phyloP scores from a whole-genome alignment of 768 basidiomycete species.

The Plicaturopsis crispa region DNA sequence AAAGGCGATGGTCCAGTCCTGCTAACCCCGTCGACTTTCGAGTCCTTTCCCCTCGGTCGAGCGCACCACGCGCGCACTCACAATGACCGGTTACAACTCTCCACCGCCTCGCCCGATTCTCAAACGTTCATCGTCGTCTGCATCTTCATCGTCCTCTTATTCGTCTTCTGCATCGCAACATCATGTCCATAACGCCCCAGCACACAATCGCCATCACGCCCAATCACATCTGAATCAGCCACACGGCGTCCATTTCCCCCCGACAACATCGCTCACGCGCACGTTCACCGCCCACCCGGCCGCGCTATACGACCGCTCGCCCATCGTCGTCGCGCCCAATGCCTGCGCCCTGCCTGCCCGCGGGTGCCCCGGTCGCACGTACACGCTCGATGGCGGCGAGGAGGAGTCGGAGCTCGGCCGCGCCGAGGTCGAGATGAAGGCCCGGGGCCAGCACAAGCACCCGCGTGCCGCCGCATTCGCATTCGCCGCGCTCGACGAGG shows the following conservation, averaged over 20 bases:
- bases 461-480: too few relatives aligned
- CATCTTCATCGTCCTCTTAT: slow-evolving; percentile 11
- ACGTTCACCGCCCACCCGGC: slow-evolving; percentile 35
- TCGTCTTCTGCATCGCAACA: slow-evolving; percentile 17
- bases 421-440: too few relatives aligned
- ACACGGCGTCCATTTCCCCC: slow-evolving; percentile 45
- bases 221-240: slow-evolving; percentile 41
- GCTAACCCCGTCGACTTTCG: too few relatives aligned
- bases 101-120: slow-evolving; percentile 54
- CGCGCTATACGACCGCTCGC: slow-evolving; percentile 66
- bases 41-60: too few relatives aligned
- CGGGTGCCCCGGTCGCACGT: slow-evolving; percentile 69
- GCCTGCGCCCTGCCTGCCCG: slow-evolving; percentile 71
- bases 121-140: slow-evolving; percentile 33
- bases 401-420: too few relatives aligned
- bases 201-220: slow-evolving; percentile 51
- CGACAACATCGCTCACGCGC: slow-evolving; percentile 25
- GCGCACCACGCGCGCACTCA: too few relatives aligned
- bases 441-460: too few relatives aligned
- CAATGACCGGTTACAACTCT: too few relatives aligned
- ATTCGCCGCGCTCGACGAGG: too few relatives aligned
- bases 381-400: slow-evolving; percentile 44
- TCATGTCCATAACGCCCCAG: slow-evolving; percentile 36
- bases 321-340: slow-evolving; percentile 68
- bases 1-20: too few relatives aligned